Base-by-base conservation (phyloP, 805 yeast species). In the Starmerella riodocensis region DNA sequence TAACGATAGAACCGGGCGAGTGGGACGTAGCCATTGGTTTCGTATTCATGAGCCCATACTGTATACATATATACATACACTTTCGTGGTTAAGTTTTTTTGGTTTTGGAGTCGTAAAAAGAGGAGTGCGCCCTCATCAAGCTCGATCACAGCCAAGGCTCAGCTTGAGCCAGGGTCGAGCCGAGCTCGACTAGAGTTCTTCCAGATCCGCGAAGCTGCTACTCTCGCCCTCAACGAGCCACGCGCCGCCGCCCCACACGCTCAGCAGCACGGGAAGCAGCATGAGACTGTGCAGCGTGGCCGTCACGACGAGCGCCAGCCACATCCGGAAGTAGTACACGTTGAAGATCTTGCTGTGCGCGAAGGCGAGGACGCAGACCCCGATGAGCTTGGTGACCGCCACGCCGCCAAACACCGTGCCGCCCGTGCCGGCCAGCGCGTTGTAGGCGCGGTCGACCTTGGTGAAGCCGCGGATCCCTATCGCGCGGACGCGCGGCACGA, bases 261-360 rank as follows among this genome's bases (percentile, higher is more conserved):
- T 69, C 29, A 88, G 63, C 21, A 78, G 56, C 4, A 83, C 72
- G 0, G 98, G 98, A 37, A 88, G 63, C 41, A 88, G 71, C 28
- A 81, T 67, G 37, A 88, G 65, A 3, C 91, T 72, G 56, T 88
- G 96, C 1, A 79, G 48, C 0, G 86, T 74, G 1, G 94, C 94
- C 40, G 81, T 64, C 1, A 79, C 45, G 7, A 88, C 78, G 43
- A 88, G 65, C 1, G 85, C 66, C 11, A 81, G 61, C 97, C 97
- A 88, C 95, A 88, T 86, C 45, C 94, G 64, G 66, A 88, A 88
- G 57, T 91, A 88, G 59, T 83, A 88, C 1, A 88, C 72, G 49
- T 84, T 93, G 58, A 88, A 91, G 23, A 88, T 86, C 57, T 79
- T 76, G 16, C 94, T 82, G 46, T 73, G 65, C 0, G 97, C 83